A percentile compares a stretch with the other conserved stretches of the same genome.
Evolutionary conservation across 495 filamentous ascomycete species (phyloP).

Genomic region (Xylaria acuta): DNA sequence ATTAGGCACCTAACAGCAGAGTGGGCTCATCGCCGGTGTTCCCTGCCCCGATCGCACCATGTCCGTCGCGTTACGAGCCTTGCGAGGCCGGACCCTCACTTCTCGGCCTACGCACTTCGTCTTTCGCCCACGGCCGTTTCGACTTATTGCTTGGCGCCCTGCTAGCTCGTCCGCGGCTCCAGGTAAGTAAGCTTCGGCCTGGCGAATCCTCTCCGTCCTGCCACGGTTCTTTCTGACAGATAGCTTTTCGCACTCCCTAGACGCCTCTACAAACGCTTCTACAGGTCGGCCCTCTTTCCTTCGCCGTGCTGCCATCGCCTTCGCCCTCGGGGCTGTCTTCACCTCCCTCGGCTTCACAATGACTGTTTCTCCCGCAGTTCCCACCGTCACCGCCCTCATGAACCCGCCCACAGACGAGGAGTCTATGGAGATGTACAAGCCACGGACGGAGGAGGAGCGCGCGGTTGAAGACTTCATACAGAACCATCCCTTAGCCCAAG

Average conservation of each 20-base stretch:
- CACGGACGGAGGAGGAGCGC: slow-evolving; percentile 63
- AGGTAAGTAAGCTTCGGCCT: slow-evolving; percentile 34
- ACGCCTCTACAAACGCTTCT: slow-evolving; percentile 9
- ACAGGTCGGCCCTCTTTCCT: slow-evolving; percentile 29
- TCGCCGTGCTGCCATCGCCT: slow-evolving; percentile 32
- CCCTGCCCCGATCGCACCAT: slow-evolving; percentile 19
- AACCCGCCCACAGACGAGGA: slow-evolving; percentile 72
- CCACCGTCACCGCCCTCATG: slow-evolving; percentile 53
- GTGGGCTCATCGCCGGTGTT: not conserved
- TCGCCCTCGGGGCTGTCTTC: slow-evolving; percentile 52
- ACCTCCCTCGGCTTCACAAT: slow-evolving; percentile 61
- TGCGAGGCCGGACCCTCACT: slow-evolving; percentile 27
- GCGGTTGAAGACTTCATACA: slow-evolving; percentile 75
- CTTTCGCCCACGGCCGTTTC: slow-evolving; percentile 23
- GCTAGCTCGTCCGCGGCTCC: slow-evolving; percentile 33
- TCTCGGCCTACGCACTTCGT: slow-evolving; percentile 20
- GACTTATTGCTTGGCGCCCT: slow-evolving; percentile 24
- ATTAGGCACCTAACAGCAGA: not conserved
- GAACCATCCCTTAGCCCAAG: slow-evolving; percentile 71
- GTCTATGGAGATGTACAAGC: slow-evolving; percentile 68
- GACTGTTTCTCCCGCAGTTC: slow-evolving; percentile 54
- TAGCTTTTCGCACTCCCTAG: slow-evolving; percentile 5
- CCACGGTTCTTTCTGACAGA: not conserved
- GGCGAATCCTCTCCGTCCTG: not conserved
- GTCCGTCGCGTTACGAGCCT: slow-evolving; percentile 19